A percentile compares a stretch with the other conserved stretches of the same genome.
Conservation (phyloP, 495 filamentous ascomycete genomes). For the Lindgomyces ingoldianus region DNA sequence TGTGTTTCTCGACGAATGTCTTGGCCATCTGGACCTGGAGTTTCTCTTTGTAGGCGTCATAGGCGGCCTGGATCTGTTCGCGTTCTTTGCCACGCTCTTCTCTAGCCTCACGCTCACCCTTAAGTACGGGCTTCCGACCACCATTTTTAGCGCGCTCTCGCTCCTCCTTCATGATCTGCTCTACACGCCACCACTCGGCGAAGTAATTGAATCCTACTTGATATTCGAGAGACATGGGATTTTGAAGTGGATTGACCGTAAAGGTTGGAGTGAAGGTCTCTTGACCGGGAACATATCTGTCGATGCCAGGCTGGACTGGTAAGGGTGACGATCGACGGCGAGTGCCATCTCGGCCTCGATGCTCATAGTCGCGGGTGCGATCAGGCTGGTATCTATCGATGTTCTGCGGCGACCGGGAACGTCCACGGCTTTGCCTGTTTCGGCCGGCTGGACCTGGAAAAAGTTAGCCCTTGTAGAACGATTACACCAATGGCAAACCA, state of each 20-base stretch:
- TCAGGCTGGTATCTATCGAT: slow-evolving; percentile 53
- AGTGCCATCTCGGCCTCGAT: slow-evolving; percentile 55
- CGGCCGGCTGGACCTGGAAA: slow-evolving; percentile 39
- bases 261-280: slow-evolving; percentile 60
- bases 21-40: slow-evolving; percentile 88
- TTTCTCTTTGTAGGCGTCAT: slow-evolving; percentile 92
- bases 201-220: slow-evolving; percentile 97
- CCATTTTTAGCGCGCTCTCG: slow-evolving; percentile 76
- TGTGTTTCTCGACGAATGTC: slow-evolving; percentile 85
- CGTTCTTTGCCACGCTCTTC: slow-evolving; percentile 90
- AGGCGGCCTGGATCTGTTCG: slow-evolving; percentile 84
- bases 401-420: slow-evolving; percentile 51
- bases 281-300: slow-evolving; percentile 93
- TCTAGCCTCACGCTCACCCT: slow-evolving; percentile 72
- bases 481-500: too few species aligned
- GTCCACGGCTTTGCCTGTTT: slow-evolving; percentile 57
- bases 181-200: slow-evolving; percentile 91
- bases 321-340: slow-evolving; percentile 62
- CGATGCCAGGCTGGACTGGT: slow-evolving; percentile 72
- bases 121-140: slow-evolving; percentile 70
- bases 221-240: slow-evolving; percentile 82
- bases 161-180: slow-evolving; percentile 84
- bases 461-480: too few species aligned
- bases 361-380: slow-evolving; percentile 66
- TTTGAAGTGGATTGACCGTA: slow-evolving; percentile 71